Conservation (phyloP, 805 yeast species). For the Cyberlindnera xishuangbannaensis region DNA sequence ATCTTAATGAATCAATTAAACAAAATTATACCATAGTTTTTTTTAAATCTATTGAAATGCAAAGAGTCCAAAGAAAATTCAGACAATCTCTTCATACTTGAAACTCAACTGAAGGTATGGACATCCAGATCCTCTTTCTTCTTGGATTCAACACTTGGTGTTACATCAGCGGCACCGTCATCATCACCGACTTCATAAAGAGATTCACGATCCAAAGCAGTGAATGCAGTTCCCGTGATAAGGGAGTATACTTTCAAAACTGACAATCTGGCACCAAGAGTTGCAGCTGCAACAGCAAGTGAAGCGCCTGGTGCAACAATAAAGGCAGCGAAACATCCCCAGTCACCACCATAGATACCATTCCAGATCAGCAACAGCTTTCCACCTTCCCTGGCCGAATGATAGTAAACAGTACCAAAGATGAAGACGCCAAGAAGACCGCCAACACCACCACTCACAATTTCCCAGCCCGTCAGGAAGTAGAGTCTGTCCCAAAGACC, state of each 20-base stretch:
- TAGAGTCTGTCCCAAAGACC: conserved; percentile 66
- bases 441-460: conserved; percentile 78
- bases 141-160: no score
- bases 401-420: conserved; percentile 78
- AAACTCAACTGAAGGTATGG: no score
- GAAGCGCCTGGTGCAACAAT: conserved; percentile 87
- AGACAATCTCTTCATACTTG: no score
- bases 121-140: no score
- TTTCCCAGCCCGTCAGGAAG: conserved; percentile 73
- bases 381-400: conserved; percentile 70
- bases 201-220: conserved; percentile 32
- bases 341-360: conserved; percentile 76
- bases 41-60: no score
- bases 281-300: conserved; percentile 47
- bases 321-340: conserved; percentile 95
- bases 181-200: no score
- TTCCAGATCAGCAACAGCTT: conserved; percentile 66
- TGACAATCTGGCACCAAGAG: conserved; percentile 44
- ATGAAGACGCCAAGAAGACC: conserved; percentile 75
- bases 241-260: conserved; percentile 21
- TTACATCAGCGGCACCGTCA: no score
- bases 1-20: no score
- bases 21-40: no score
- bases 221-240: conserved; percentile 24
- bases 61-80: no score